Conservation (phyloP, 73 alveolate species). For the Paramecium octaurelia region DNA sequence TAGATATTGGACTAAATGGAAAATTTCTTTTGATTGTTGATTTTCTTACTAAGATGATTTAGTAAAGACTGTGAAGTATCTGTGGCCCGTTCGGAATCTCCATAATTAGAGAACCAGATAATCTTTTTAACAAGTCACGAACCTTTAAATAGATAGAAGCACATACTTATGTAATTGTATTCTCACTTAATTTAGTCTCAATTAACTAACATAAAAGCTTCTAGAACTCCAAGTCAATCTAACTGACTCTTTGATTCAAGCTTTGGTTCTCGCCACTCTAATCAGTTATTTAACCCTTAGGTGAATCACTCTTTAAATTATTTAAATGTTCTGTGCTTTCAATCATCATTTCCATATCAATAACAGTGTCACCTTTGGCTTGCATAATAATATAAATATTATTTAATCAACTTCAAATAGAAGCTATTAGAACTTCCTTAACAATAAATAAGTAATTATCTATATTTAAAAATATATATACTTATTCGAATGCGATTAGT, state of each 20-base stretch:
- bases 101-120: background rate
- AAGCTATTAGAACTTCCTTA: background rate
- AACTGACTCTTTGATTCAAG: background rate
- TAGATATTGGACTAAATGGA: background rate
- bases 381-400: background rate
- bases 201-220: background rate
- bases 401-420: background rate
- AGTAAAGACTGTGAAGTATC: background rate
- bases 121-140: background rate
- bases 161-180: background rate
- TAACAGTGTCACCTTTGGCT: background rate
- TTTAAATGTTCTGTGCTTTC: background rate
- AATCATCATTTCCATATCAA: background rate
- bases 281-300: background rate
- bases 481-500: background rate
- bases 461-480: background rate
- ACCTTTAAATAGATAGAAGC: background rate
- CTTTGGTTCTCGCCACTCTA: background rate
- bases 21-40: background rate
- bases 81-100: background rate
- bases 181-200: background rate
- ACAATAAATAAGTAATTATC: background rate
- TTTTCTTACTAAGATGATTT: background rate
- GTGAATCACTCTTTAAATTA: background rate
- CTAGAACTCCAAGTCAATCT: background rate